These are phyloP conservation scores for Tolypocladium pustulatum DNA, from an alignment of 2,329 filamentous ascomycete species.

Conservation along the genomic window DNA sequence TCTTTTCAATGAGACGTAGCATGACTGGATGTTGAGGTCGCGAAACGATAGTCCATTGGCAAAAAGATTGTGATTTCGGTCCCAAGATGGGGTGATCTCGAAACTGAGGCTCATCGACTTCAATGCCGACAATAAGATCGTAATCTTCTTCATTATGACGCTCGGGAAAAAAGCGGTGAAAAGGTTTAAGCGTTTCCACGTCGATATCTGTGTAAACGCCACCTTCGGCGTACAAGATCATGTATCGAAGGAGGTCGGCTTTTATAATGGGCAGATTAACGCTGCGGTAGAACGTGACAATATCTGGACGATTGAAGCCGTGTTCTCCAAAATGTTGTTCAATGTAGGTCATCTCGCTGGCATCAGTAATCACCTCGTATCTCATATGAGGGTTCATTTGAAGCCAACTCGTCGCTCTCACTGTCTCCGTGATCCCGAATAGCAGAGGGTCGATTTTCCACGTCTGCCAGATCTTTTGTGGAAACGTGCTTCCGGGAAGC, in stretches of 20 bases:
- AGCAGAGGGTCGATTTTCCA: conserved; percentile 61
- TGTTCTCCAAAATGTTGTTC: conserved; percentile 55
- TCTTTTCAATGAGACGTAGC: conserved; percentile 57
- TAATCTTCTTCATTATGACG: conserved; percentile 54
- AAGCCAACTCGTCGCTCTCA: conserved; percentile 53
- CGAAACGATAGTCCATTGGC: conserved; percentile 66
- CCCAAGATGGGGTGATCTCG: conserved; percentile 54
- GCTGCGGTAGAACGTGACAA: conserved; percentile 48
- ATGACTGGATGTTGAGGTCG: conserved; percentile 59
- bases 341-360: conserved; percentile 56
- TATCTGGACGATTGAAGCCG: conserved; percentile 57
- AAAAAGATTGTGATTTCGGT: conserved; percentile 59
- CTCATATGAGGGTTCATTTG: conserved; percentile 54
- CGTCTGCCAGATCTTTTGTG: conserved; percentile 64
- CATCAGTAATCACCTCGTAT: conserved; percentile 61
- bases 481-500: conserved; percentile 33
- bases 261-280: conserved; percentile 55
- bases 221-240: conserved; percentile 64
- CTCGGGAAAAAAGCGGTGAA: conserved; percentile 30
- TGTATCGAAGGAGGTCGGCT: conserved; percentile 57
- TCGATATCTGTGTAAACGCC: conserved; percentile 56
- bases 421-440: conserved; percentile 54
- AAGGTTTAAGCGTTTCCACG: conserved; percentile 22
- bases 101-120: conserved; percentile 61
- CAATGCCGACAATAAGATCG: conserved; percentile 59